Conservation (phyloP, 2,329 filamentous ascomycete species). For the Hypoxylon sp. region DNA sequence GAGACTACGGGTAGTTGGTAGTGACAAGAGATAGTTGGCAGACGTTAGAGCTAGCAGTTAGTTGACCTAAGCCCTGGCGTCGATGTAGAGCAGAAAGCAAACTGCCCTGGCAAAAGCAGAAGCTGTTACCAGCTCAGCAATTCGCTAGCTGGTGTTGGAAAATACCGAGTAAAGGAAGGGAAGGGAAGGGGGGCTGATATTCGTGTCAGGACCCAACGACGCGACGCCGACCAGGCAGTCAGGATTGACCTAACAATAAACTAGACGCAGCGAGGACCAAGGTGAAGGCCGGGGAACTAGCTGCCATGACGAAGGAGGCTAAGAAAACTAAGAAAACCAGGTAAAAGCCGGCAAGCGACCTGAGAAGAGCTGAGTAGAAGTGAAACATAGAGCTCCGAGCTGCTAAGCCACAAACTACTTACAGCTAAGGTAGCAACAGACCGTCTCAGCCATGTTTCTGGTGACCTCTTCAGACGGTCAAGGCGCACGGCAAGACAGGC, state of each 20-base stretch:
- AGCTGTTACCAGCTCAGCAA: slow-evolving; percentile 4
- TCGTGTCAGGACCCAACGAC: not conserved
- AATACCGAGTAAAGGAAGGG: not conserved
- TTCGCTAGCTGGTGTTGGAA: not conserved
- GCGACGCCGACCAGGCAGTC: not conserved
- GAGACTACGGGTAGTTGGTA: slow-evolving; percentile 10
- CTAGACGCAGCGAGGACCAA: slow-evolving; percentile 5
- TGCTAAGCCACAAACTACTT: too few relatives aligned
- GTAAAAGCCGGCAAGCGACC: slow-evolving; percentile 1
- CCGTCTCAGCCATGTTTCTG: not conserved
- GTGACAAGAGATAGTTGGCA: slow-evolving; percentile 5
- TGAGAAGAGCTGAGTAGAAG: slow-evolving; percentile 3
- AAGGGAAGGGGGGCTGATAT: slow-evolving; percentile 4
- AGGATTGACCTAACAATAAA: slow-evolving; percentile 11
- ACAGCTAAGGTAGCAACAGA: slow-evolving; percentile 6
- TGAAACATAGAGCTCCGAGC: not conserved
- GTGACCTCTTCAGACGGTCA: not conserved
- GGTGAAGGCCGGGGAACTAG: slow-evolving; percentile 11
- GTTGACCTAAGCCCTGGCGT: slow-evolving; percentile 4
- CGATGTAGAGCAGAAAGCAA: slow-evolving; percentile 4
- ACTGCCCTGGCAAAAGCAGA: slow-evolving; percentile 3
- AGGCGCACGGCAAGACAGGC: not conserved
- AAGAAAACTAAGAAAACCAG: slow-evolving; percentile 15
- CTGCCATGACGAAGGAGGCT: slow-evolving; percentile 39
- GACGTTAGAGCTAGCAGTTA: slow-evolving; percentile 9